Evolutionary conservation across 1,139 yeast species (phyloP), one percentile per base, ranked within the genome.

Genomic region (Candida sanyaensis): DNA sequence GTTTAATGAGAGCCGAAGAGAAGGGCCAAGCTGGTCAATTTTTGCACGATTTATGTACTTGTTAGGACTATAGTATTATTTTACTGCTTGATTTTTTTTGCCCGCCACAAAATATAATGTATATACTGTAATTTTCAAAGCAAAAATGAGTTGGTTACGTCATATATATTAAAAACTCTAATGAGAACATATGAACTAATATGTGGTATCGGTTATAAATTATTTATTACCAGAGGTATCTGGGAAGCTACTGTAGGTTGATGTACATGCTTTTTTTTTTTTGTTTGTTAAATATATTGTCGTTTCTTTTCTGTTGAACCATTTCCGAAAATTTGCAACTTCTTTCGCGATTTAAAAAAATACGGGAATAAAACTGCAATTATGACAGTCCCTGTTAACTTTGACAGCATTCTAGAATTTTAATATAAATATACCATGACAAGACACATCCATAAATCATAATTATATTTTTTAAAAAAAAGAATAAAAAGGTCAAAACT

Each of bases 1-100:
- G 97, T 33, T 75, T 93, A 53, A 93, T 93, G 99, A 81, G 87
- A 57, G 81, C 82, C 43, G 86, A 75, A 55, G 77, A 73, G 46
- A 60, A 60, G 31, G 79, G 79, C 6, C 62, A 62, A 42, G 77
- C 76, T 9, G 75, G 66, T 30, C 54, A 57, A 44, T 74, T 73
- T 56, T 67, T 75, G 52, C 55, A 60, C 29, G 66, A 65, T 10
- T 69, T 73, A 51, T 57, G 61, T 50, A 56, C 50, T 43, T 60
- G 66, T 47, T 63, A 59, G 28, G 9, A 26, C 28, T 26, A 26
- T 26, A 17, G 21, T 17, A 17, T 17, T 17, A 17, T 17, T 17
- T 17, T 17, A 17, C 21, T 17, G 21, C 3, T 17, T 17, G 21
- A 17, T 17, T 17, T 3, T n/a, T n/a, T 17, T 17, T 17, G 21